phyloP scores from a whole-genome alignment of 257 asterid genomes.

The Lycium ferocissimum region DNA sequence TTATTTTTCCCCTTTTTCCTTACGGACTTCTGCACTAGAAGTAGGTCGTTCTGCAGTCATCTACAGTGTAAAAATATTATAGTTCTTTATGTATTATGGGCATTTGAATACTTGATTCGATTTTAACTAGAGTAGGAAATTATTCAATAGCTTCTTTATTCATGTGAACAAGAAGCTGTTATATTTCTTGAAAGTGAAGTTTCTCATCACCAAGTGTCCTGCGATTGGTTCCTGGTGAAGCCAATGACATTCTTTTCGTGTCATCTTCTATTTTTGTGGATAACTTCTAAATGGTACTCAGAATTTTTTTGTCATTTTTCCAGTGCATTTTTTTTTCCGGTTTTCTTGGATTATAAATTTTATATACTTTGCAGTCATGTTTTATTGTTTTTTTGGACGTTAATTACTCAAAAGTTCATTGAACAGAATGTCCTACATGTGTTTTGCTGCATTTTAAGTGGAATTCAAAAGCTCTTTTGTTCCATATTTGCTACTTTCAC shows the following conservation, averaged over 20 bases:
- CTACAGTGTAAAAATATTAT: not conserved
- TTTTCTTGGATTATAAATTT: not conserved
- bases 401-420: not conserved
- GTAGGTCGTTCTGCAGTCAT: conserved; percentile 21
- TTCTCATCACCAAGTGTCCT: not conserved
- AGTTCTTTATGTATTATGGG: not conserved
- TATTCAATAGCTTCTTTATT: not conserved
- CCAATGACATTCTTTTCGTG: too few relatives aligned
- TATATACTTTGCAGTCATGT: not conserved
- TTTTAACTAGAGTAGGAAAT: conserved; percentile 7
- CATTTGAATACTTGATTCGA: not conserved
- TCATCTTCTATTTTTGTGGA: not conserved
- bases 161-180: not conserved
- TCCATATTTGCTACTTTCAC: not conserved
- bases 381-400: not conserved
- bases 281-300: not conserved
- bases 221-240: not conserved
- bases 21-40: not conserved
- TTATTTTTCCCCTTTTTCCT: not conserved
- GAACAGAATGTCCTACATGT: not conserved
- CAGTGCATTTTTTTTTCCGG: too few relatives aligned
- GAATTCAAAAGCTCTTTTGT: not conserved
- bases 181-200: not conserved
- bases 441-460: not conserved
- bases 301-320: too few relatives aligned